These are phyloP conservation scores for Medicago arabica DNA, from an alignment of 306 rosid genomes.

Conservation along the genomic window DNA sequence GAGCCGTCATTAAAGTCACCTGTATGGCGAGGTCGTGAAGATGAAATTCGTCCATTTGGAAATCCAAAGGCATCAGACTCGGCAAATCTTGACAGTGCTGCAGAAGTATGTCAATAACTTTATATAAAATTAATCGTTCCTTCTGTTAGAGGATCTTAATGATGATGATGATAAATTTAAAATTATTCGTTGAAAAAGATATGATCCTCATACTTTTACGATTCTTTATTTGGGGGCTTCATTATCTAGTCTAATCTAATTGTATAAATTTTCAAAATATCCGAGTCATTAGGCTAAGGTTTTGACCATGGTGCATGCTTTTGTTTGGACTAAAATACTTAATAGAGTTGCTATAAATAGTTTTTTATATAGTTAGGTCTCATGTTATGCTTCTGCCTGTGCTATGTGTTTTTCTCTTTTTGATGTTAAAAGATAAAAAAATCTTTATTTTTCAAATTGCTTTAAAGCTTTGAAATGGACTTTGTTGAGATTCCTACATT, in stretches of 20 bases:
- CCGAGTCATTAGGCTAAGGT: conserved; percentile 16
- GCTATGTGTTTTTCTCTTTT: conserved; percentile 2
- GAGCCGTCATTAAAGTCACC: conserved; percentile 88
- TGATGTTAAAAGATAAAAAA: conserved; percentile 2
- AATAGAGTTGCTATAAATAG: conserved; percentile 1
- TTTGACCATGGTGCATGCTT: conserved; percentile 8
- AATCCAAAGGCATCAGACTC: conserved; percentile 96
- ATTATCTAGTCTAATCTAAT: conserved; percentile 14
- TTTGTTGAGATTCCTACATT: too few relatives aligned
- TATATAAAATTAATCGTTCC: conserved; percentile 21
- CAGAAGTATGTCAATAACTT: conserved; percentile 73
- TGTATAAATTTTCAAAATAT: conserved; percentile 35
- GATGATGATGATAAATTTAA: conserved; percentile 26
- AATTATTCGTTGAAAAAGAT: conserved; percentile 31
- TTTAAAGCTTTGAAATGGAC: conserved; percentile 33
- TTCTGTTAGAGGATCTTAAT: conserved; percentile 36
- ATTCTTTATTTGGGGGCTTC: conserved; percentile 22
- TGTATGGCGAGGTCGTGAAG: conserved; percentile 95
- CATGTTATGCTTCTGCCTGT: neutral
- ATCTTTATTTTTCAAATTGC: conserved; percentile 5
- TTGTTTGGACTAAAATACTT: conserved; percentile 35
- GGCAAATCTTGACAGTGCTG: conserved; percentile 96
- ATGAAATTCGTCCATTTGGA: conserved; percentile 94
- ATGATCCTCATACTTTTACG: conserved; percentile 28
- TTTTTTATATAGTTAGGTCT: conserved; percentile 10